phyloP scores from a whole-genome alignment of 495 filamentous ascomycete species.

The Aspergillus haitiensis region DNA sequence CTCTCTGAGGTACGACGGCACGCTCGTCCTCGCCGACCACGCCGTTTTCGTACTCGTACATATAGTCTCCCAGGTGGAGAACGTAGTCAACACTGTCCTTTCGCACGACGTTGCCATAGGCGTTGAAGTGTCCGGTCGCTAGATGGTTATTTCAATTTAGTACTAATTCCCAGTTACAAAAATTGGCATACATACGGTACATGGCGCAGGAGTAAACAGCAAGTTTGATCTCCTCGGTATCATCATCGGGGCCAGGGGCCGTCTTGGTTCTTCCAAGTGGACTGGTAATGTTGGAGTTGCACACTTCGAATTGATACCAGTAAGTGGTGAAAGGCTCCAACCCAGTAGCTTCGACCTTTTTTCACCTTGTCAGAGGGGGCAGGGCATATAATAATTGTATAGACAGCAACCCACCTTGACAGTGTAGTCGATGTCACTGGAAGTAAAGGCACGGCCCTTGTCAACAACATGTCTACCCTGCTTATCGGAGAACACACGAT shows the following conservation, averaged over 20 bases:
- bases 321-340: conserved; percentile 60
- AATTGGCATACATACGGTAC: conserved; percentile 54
- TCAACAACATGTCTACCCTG: conserved; percentile 33
- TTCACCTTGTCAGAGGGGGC: too few species aligned
- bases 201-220: conserved; percentile 60
- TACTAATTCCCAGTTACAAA: too few species aligned
- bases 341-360: conserved; percentile 59
- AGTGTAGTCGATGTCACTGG: conserved; percentile 68
- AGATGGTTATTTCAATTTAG: conserved; percentile 10
- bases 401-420: too few species aligned
- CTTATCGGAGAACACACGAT: conserved; percentile 45
- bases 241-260: conserved; percentile 37
- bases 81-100: conserved; percentile 69
- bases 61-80: conserved; percentile 56
- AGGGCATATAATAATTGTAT: too few species aligned
- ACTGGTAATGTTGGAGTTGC: conserved; percentile 45
- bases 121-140: conserved; percentile 28
- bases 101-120: conserved; percentile 41
- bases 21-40: conserved; percentile 43
- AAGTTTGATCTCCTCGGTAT: conserved; percentile 40
- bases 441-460: conserved; percentile 58
- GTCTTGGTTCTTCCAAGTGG: conserved; percentile 58
- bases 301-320: conserved; percentile 58
- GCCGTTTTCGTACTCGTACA: conserved; percentile 61
- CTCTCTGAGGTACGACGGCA: conserved; percentile 45